Percentiles rank a stretch among this genome's conserved stretches.
Conservation (phyloP, 192 early-diverging fungal species). For the Chytriomyces hyalinus region DNA sequence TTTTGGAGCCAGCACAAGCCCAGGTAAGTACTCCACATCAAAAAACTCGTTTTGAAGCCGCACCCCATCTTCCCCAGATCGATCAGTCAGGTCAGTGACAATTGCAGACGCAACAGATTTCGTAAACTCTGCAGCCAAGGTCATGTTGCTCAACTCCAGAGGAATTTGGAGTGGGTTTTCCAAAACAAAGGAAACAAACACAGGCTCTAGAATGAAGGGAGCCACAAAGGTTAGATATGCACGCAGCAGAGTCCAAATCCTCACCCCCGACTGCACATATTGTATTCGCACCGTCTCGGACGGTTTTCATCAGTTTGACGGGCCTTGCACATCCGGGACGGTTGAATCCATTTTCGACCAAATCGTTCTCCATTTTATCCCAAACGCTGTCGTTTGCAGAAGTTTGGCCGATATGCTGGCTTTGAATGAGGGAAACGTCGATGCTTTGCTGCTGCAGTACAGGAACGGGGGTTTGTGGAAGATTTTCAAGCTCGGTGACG, state of each 20-base stretch:
- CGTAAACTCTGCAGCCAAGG: conserved; percentile 46
- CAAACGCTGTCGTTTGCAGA: conserved; percentile 60
- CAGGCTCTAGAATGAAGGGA: conserved; percentile 61
- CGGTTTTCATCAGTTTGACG: conserved; percentile 29
- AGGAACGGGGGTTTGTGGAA: conserved; percentile 68
- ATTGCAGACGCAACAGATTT: not conserved
- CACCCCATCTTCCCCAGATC: not conserved
- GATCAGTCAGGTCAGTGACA: not conserved
- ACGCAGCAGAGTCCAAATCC: not conserved
- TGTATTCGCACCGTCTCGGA: conserved; percentile 55
- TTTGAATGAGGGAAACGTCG: conserved; percentile 42
- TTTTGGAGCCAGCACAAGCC: conserved; percentile 55
- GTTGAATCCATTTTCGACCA: conserved; percentile 59
- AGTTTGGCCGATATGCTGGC: conserved; percentile 39
- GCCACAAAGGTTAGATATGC: not conserved
- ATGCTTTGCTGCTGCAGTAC: conserved; percentile 39
- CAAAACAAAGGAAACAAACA: conserved; percentile 66
- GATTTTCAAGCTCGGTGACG: conserved; percentile 51
- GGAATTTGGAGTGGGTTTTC: conserved; percentile 78
- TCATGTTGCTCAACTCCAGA: conserved; percentile 67
- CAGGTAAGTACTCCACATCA: conserved; percentile 63
- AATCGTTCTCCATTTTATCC: conserved; percentile 71
- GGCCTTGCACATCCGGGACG: not conserved
- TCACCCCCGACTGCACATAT: conserved; percentile 80
- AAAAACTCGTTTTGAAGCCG: conserved; percentile 47